A percentile compares a stretch with the other conserved stretches of the same genome.
Conservation (phyloP, 2,329 filamentous ascomycete species). For the Calonectria pauciramosa region DNA sequence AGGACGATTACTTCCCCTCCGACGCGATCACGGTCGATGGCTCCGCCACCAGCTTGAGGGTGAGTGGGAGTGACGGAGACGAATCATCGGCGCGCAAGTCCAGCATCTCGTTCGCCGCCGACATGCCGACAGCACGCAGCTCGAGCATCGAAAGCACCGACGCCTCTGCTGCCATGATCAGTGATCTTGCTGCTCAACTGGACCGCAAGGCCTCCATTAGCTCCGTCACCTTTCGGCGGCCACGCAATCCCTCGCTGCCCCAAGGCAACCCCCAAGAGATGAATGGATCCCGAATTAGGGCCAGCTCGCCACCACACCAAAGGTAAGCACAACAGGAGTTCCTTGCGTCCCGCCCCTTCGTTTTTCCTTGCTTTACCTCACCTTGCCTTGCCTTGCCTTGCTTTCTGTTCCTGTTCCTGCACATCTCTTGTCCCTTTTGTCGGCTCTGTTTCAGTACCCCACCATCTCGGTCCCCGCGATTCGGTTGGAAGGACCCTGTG, state of each 20-base stretch:
- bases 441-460: constrained; percentile 8
- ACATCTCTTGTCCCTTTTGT: constrained; percentile 9
- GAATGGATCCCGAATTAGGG: constrained; percentile 57
- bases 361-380: too few species aligned
- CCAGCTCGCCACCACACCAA: constrained; percentile 62
- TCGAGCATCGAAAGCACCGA: constrained; percentile 44
- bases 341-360: constrained; percentile 1
- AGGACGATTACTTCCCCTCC: constrained; percentile 46
- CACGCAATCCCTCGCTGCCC: constrained; percentile 59
- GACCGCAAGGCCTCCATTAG: constrained; percentile 62
- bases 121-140: constrained; percentile 46
- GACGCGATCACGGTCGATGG: constrained; percentile 41
- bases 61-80: constrained; percentile 48
- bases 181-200: constrained; percentile 42
- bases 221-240: constrained; percentile 63
- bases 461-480: background rate
- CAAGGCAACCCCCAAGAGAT: constrained; percentile 63
- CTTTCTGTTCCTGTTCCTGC: constrained; percentile 9
- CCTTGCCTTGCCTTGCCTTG: constrained; percentile 2
- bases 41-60: constrained; percentile 41
- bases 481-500: background rate
- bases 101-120: constrained; percentile 52
- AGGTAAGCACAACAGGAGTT: constrained; percentile 56
- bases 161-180: constrained; percentile 13
- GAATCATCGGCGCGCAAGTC: constrained; percentile 50